These are phyloP conservation scores for Trichaptum fuscoviolaceum DNA, from an alignment of 768 basidiomycete genomes.

Conservation along the genomic window DNA sequence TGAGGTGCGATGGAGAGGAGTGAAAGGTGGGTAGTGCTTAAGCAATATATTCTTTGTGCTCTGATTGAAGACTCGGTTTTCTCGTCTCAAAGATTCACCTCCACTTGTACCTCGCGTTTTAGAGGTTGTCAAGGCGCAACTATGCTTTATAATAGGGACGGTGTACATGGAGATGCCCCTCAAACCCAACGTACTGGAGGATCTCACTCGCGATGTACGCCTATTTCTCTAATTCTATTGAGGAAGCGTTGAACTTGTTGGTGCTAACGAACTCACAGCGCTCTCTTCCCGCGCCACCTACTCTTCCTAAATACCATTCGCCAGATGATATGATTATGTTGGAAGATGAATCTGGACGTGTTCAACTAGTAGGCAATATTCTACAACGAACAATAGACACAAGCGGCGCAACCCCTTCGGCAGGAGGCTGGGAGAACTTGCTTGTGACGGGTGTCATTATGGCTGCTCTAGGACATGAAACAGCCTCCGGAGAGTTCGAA, in stretches of 20 bases:
- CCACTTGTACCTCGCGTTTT: constrained; percentile 73
- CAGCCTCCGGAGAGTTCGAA: constrained; percentile 85
- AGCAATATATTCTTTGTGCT: no score
- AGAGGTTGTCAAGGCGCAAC: constrained; percentile 76
- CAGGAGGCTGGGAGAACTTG: constrained; percentile 14
- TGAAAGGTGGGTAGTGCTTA: constrained; percentile 31
- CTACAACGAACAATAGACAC: constrained; percentile 39
- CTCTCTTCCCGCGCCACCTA: constrained; percentile 83
- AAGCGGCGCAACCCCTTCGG: background rate
- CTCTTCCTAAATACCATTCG: constrained; percentile 68
- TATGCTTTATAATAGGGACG: constrained; percentile 92
- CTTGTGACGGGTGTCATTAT: constrained; percentile 92
- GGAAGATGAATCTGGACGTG: constrained; percentile 94
- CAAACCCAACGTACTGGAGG: constrained; percentile 96
- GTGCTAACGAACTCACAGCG: constrained; percentile 46
- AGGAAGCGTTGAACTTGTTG: constrained; percentile 4
- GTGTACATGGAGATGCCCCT: constrained; percentile 99
- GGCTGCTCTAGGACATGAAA: constrained; percentile 88
- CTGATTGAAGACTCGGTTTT: background rate
- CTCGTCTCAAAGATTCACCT: constrained; percentile 50
- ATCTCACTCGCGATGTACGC: constrained; percentile 88
- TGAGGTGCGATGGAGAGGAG: constrained; percentile 41
- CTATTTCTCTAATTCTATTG: constrained; percentile 6
- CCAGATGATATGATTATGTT: constrained; percentile 77
- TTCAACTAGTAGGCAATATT: constrained; percentile 75